phyloP scores from a whole-genome alignment of 768 basidiomycete species.

The Hebeloma cylindrosporum region DNA sequence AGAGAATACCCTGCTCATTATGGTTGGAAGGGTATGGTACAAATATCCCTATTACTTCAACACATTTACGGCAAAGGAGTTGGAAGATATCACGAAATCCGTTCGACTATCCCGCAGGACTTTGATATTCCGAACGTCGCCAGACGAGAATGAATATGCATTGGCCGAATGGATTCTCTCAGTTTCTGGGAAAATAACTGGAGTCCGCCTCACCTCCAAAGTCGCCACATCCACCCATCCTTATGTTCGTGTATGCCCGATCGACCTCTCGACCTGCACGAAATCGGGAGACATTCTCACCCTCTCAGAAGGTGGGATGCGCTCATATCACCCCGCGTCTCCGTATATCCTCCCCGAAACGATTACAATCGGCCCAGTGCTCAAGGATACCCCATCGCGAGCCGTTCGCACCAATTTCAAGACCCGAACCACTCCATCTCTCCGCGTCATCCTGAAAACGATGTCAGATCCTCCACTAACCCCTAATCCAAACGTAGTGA shows the following conservation, averaged over 20 bases:
- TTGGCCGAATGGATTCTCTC: conserved; percentile 43
- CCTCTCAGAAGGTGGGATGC: conserved; percentile 38
- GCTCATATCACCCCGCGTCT: conserved; percentile 31
- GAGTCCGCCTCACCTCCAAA: conserved; percentile 37
- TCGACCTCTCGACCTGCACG: conserved; percentile 36
- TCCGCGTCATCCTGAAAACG: conserved; percentile 27
- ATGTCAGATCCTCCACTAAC: conserved; percentile 31
- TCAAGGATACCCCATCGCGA: conserved; percentile 31
- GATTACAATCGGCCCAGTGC: conserved; percentile 32
- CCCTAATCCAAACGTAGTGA: conserved; percentile 26
- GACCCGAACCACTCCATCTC: conserved; percentile 22
- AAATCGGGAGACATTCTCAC: conserved; percentile 35
- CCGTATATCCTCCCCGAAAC: conserved; percentile 35
- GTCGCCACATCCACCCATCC: conserved; percentile 34
- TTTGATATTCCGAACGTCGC: conserved; percentile 36
- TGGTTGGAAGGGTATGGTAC: conserved; percentile 35
- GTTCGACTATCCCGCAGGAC: conserved; percentile 34
- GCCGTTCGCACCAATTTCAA: conserved; percentile 38
- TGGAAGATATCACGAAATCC: conserved; percentile 34
- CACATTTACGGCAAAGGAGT: conserved; percentile 36
- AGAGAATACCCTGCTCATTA: conserved; percentile 37
- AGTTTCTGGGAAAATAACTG: conserved; percentile 34
- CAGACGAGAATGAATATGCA: conserved; percentile 33
- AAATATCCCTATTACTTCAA: conserved; percentile 37
- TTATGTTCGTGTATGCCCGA: conserved; percentile 36